Evolutionary conservation across 306 rosid species (phyloP).

Genomic region (Vigna hirtella): DNA sequence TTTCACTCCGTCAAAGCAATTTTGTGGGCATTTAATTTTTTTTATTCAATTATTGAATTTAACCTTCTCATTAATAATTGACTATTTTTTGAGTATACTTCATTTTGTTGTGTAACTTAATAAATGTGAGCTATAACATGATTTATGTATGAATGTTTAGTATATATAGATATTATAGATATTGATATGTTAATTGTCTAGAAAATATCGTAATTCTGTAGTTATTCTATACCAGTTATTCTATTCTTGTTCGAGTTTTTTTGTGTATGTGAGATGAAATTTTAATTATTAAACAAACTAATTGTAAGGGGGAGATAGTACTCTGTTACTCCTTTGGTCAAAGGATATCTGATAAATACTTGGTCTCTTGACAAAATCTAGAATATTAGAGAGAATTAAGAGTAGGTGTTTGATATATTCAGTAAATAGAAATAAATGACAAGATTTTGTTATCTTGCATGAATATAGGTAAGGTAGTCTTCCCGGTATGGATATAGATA

Average conservation of each 20-base stretch:
- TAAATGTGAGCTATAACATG: background rate
- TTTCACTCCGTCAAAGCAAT: background rate
- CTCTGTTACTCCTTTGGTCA: background rate
- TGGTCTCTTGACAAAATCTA: background rate
- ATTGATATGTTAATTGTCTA: background rate
- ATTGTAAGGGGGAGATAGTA: constrained; percentile 2
- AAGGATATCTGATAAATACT: background rate
- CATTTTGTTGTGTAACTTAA: background rate
- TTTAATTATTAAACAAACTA: background rate
- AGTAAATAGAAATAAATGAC: background rate
- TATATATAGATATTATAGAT: background rate
- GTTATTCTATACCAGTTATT: background rate
- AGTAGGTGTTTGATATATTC: background rate
- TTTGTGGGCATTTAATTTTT: background rate
- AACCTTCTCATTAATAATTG: background rate
- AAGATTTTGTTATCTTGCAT: background rate
- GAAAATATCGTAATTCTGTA: background rate
- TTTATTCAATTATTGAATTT: background rate
- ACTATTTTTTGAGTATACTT: background rate
- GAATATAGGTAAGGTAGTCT: too few relatives aligned
- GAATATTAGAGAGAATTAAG: background rate
- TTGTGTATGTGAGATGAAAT: too few relatives aligned
- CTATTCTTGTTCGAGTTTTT: background rate
- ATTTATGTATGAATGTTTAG: background rate
- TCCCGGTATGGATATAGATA: background rate